Conservation (phyloP, 805 yeast genomes). For the Candida lessepsii region DNA sequence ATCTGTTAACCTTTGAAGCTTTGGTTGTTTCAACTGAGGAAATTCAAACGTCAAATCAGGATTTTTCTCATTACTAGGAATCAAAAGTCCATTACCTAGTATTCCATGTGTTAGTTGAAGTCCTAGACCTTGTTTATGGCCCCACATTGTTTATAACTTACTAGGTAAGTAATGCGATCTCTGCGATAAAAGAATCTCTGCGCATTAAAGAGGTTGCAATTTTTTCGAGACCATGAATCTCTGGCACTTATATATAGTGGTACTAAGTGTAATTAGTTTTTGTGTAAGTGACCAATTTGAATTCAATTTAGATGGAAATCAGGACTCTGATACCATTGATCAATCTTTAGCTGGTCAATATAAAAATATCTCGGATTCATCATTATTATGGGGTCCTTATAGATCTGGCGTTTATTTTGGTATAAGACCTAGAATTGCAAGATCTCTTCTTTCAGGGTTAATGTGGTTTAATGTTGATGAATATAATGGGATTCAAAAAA, state of each 20-base stretch:
- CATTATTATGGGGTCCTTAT: constrained; percentile 84
- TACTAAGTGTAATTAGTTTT: background rate
- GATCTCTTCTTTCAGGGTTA: constrained; percentile 71
- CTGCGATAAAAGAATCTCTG: no score
- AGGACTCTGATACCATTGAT: constrained; percentile 45
- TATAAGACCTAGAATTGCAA: constrained; percentile 76
- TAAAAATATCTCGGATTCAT: constrained; percentile 20
- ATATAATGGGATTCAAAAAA: constrained; percentile 48
- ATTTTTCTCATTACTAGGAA: constrained; percentile 4
- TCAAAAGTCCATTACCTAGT: constrained; percentile 31
- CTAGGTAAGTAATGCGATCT: no score
- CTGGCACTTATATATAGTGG: no score
- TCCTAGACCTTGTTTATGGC: constrained; percentile 37
- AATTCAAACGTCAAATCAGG: constrained; percentile 18
- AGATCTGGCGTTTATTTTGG: constrained; percentile 86
- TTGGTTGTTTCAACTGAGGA: constrained; percentile 13
- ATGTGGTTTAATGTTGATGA: constrained; percentile 81
- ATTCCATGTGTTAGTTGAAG: constrained; percentile 44
- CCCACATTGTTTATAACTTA: constrained; percentile 33
- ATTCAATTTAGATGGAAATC: constrained; percentile 44
- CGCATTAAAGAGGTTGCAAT: no score
- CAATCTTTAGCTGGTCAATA: constrained; percentile 18
- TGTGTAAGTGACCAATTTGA: constrained; percentile 8
- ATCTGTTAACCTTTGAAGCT: constrained; percentile 1
- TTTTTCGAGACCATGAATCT: no score